These are phyloP conservation scores for Gyromitra esculenta DNA, from an alignment of 2,329 filamentous ascomycete species.

Conservation along the genomic window DNA sequence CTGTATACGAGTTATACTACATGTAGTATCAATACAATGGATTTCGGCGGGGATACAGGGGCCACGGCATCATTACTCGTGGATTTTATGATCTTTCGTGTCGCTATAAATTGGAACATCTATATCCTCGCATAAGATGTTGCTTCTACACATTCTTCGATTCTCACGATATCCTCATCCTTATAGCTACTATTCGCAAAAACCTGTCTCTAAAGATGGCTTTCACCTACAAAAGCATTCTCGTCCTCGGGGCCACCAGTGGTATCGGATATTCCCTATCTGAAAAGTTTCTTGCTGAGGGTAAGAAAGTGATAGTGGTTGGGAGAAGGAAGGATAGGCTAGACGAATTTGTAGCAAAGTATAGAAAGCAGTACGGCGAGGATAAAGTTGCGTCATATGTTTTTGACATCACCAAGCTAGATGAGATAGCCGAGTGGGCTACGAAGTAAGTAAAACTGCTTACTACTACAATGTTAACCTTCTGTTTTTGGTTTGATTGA, in stretches of 20 bases:
- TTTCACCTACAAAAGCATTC: slow-evolving; percentile 68
- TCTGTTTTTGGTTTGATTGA: neutral
- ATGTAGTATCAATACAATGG: no score
- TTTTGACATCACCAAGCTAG: slow-evolving; percentile 65
- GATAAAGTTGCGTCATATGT: slow-evolving; percentile 61
- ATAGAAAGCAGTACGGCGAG: slow-evolving; percentile 59
- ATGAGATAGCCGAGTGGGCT: slow-evolving; percentile 62
- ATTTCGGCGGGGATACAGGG: no score
- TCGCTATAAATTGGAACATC: neutral
- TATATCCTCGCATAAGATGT: neutral
- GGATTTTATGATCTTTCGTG: neutral
- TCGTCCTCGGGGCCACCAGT: slow-evolving; percentile 67
- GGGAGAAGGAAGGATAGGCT: slow-evolving; percentile 67
- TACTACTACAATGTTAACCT: no score
- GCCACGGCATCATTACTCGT: neutral
- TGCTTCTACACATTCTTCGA: neutral
- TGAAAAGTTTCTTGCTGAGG: slow-evolving; percentile 63
- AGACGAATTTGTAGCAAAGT: slow-evolving; percentile 63
- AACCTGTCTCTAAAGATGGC: slow-evolving; percentile 60
- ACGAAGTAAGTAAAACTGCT: slow-evolving; percentile 58
- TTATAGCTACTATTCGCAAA: neutral
- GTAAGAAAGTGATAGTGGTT: slow-evolving; percentile 67
- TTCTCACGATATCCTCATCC: neutral
- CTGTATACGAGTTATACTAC: no score
- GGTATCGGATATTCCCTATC: slow-evolving; percentile 67